Evolutionary conservation across 1,284 basidiomycete species (phyloP), one percentile per base, ranked within the genome.

Genomic region (Ustilago trichophora): DNA sequence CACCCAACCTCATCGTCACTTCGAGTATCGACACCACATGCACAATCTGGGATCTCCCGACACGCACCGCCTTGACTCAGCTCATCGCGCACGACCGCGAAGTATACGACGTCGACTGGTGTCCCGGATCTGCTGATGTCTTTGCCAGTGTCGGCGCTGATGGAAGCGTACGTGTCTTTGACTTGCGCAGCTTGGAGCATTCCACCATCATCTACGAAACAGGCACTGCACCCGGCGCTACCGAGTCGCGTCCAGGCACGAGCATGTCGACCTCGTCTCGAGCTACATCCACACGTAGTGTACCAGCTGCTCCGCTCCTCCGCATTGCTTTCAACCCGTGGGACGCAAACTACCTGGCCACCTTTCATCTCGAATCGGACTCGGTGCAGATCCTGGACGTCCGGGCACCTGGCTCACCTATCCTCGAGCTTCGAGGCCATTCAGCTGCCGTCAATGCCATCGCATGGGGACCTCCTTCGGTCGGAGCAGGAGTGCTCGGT

Each of bases 81-180:
- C 74, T 84, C 19, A 83, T 84, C 33, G 96, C 96, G 0, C 96
- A 99, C 84, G 96, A 99, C 85, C 88, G 93, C 41, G 96, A 98
- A 82, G 96, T 99, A 6, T 94, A 93, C 83, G 92, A 95, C 78
- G 92, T 95, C 43, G 93, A 92, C 34, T 98, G 96, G 95, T 87
- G 97, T n/a, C 96, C 96, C 2, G 88, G 90, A n/a, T 95, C 92
- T 11, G 91, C 91, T 4, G 94, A 98, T 82, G 94, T 98, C 68
- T 99, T 99, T 82, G 94, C 98, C 27, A 95, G 92, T 13, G 96
- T 98, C 18, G 96, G 96, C 21, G 96, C 95, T 12, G 96, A 99
- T 80, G 96, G 96, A 11, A 93, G 90, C 57, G 85, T 98, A 31
- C 91, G 96, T 43, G 94, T 96, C 8, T 99, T 98, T 80, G 96